Percentiles rank a stretch among this genome's conserved stretches.
These are phyloP conservation scores for Jackrogersella minutella DNA, from an alignment of 495 filamentous ascomycete species.

Conservation along the genomic window DNA sequence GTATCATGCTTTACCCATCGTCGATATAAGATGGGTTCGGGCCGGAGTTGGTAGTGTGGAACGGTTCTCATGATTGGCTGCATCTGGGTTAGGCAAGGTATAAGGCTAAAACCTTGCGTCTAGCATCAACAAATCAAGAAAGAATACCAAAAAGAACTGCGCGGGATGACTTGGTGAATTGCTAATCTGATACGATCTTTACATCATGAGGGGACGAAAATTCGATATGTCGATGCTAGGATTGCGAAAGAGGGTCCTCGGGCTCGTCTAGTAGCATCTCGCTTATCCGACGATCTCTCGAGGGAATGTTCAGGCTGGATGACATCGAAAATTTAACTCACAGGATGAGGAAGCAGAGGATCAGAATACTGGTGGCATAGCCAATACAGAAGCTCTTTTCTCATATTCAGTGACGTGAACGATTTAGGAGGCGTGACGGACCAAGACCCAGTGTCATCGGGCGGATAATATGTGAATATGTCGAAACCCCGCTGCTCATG, in stretches of 20 bases:
- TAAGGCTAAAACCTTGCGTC: slow-evolving; percentile 53
- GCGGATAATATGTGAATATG: not conserved
- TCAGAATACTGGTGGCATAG: slow-evolving; percentile 18
- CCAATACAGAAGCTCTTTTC: slow-evolving; percentile 21
- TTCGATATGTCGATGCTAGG: slow-evolving; percentile 8
- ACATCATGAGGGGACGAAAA: slow-evolving; percentile 9
- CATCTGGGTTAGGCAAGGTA: slow-evolving; percentile 62
- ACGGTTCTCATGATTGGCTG: slow-evolving; percentile 63
- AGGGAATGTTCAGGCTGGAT: slow-evolving; percentile 9
- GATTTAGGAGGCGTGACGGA: not conserved
- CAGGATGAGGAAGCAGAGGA: slow-evolving; percentile 8
- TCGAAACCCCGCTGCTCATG: not conserved
- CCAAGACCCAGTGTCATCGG: not conserved
- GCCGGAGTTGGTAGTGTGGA: slow-evolving; percentile 62
- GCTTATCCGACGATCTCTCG: slow-evolving; percentile 15
- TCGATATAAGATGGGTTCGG: slow-evolving; percentile 62
- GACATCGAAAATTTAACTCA: slow-evolving; percentile 9
- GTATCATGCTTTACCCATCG: slow-evolving; percentile 99
- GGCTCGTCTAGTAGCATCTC: slow-evolving; percentile 3
- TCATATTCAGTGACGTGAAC: not conserved
- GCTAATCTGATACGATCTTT: slow-evolving; percentile 27
- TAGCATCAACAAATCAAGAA: slow-evolving; percentile 49
- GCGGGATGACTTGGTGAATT: slow-evolving; percentile 31
- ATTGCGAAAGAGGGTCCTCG: slow-evolving; percentile 3
- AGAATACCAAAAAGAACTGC: slow-evolving; percentile 41